Conservation (phyloP, 768 basidiomycete species). For the Dentipellis fragilis region DNA sequence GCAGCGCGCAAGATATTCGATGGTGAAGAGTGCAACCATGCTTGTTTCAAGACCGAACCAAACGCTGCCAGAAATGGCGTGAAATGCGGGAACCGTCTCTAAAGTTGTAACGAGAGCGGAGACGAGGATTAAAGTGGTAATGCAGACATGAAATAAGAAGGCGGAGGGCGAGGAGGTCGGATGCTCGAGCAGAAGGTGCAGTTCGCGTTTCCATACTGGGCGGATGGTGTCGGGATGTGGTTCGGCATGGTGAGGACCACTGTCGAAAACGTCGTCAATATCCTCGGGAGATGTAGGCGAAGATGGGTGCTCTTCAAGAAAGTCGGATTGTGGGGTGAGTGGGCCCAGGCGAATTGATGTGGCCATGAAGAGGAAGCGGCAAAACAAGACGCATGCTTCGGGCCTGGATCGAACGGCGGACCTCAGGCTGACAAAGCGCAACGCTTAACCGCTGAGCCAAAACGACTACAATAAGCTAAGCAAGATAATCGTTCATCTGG, state of each 20-base stretch:
- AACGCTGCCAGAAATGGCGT: slow-evolving; percentile 52
- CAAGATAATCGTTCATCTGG: no score
- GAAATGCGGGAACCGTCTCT: slow-evolving; percentile 73
- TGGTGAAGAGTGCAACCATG: slow-evolving; percentile 75
- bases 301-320: background rate
- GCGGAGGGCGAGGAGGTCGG: slow-evolving; percentile 70
- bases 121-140: slow-evolving; percentile 61
- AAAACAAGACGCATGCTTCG: no score
- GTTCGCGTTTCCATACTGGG: slow-evolving; percentile 51
- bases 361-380: background rate
- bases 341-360: background rate
- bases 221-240: slow-evolving; percentile 8
- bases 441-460: no score
- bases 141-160: slow-evolving; percentile 63
- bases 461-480: no score
- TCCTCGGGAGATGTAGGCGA: background rate
- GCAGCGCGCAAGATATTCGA: slow-evolving; percentile 69
- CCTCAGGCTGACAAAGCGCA: no score
- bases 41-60: slow-evolving; percentile 88
- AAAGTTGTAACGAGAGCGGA: slow-evolving; percentile 70
- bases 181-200: slow-evolving; percentile 68
- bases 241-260: background rate
- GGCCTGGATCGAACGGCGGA: no score
- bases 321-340: background rate
- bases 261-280: background rate